These are phyloP conservation scores for Eucalyptus shirleyi DNA, from an alignment of 345 rosid genomes.

Conservation along the genomic window DNA sequence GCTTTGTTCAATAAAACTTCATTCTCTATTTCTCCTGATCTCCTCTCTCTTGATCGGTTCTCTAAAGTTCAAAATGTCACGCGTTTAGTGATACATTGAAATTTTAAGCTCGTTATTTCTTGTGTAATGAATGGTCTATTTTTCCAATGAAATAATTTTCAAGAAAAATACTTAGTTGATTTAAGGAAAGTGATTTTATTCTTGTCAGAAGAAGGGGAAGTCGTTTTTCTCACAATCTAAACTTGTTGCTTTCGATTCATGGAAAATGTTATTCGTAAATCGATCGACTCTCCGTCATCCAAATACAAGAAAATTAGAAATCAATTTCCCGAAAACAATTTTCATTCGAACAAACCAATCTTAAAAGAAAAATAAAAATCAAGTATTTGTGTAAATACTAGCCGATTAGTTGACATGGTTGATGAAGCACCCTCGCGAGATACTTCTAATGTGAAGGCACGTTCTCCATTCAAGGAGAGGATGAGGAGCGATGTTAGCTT, in stretches of 20 bases:
- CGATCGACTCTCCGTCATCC: rapidly evolving
- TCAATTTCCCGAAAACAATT: too few species aligned
- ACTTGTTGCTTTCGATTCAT: rapidly evolving
- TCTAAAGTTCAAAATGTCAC: background rate
- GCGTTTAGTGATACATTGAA: rapidly evolving
- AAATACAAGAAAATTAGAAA: too few species aligned
- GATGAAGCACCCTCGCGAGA: too few species aligned
- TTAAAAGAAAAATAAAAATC: too few species aligned
- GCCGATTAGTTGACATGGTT: too few species aligned
- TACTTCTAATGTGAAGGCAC: too few species aligned
- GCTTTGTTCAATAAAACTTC: background rate
- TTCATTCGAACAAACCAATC: too few species aligned
- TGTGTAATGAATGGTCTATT: background rate
- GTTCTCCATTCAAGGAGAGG: too few species aligned
- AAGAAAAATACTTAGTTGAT: background rate
- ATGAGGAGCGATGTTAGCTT: too few species aligned
- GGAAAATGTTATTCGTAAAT: rapidly evolving
- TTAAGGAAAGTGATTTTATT: background rate
- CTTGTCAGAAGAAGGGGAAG: rapidly evolving
- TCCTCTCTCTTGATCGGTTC: background rate
- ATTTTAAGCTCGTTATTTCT: background rate
- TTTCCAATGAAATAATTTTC: background rate
- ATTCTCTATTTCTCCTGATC: background rate
- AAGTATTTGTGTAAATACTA: too few species aligned
- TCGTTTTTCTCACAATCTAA: rapidly evolving